Percentiles rank a stretch among this genome's conserved stretches.
phyloP scores from a whole-genome alignment of 306 rosid genomes.

The Astragalus membranaceus region DNA sequence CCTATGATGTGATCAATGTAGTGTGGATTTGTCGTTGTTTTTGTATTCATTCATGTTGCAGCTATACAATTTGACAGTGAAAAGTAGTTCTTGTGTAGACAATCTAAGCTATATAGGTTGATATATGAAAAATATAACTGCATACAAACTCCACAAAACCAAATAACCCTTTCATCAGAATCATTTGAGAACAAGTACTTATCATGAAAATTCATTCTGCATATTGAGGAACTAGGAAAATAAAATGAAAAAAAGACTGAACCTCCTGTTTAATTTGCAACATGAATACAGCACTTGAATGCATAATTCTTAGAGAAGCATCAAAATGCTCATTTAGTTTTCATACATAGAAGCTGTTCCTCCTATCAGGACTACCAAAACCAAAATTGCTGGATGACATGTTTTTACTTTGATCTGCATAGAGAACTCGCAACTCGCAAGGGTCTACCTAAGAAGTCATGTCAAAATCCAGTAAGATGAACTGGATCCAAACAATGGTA shows the following conservation, averaged over 20 bases:
- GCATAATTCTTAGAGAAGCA: conserved; percentile 10
- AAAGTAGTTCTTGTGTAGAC: neutral
- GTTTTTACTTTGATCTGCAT: conserved; percentile 17
- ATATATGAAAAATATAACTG: neutral
- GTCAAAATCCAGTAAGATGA: conserved; percentile 9
- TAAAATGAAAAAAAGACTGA: conserved; percentile 6
- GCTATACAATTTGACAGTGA: conserved; percentile 20
- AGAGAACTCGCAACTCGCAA: conserved; percentile 15
- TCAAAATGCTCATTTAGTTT: conserved; percentile 6
- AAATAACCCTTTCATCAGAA: conserved; percentile 3
- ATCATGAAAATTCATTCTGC: conserved; percentile 9
- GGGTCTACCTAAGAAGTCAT: conserved; percentile 17
- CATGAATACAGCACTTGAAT: neutral
- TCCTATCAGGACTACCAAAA: conserved; percentile 12
- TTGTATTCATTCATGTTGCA: conserved; percentile 11
- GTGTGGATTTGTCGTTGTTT: conserved; percentile 18
- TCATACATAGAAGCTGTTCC: conserved; percentile 27
- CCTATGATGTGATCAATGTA: conserved; percentile 26
- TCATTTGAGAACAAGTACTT: neutral
- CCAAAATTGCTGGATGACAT: conserved; percentile 8
- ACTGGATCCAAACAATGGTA: conserved; percentile 19
- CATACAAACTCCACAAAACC: conserved; percentile 1
- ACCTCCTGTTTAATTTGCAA: conserved; percentile 6
- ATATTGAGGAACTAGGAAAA: neutral
- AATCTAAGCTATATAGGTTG: neutral